These are phyloP conservation scores for Diospyros kaki DNA, from an alignment of 148 eudicot species.

Conservation along the genomic window DNA sequence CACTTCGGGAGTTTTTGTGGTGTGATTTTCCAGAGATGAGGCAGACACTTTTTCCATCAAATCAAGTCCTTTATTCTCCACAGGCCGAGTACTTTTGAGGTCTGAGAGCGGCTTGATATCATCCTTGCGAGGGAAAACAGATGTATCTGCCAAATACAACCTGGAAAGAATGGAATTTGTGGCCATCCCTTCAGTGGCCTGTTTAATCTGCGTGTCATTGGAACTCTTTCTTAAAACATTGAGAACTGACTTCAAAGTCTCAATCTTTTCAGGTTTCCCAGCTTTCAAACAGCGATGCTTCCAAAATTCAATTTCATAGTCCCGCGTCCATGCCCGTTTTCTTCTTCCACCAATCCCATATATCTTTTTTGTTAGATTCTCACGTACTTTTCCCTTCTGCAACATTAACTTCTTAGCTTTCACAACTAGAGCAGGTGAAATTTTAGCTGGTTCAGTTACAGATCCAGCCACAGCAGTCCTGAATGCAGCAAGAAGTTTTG, in stretches of 20 bases:
- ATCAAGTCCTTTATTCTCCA: conserved; percentile 22
- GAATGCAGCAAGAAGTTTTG: conserved; percentile 82
- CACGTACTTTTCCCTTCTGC: conserved; percentile 89
- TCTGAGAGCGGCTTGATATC: conserved; percentile 74
- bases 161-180: conserved; percentile 77
- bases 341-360: conserved; percentile 76
- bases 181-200: conserved; percentile 31
- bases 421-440: conserved; percentile 39
- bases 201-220: conserved; percentile 25
- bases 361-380: conserved; percentile 83
- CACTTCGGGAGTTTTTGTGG: conserved; percentile 15
- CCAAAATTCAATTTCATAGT: conserved; percentile 95
- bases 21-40: conserved; percentile 18
- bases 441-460: conserved; percentile 48
- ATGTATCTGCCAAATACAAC: conserved; percentile 82
- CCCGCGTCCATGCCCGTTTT: conserved; percentile 77
- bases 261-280: conserved; percentile 72
- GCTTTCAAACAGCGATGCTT: conserved; percentile 72
- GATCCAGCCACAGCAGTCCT: conserved; percentile 74
- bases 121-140: conserved; percentile 85
- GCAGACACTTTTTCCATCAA: conserved; percentile 26
- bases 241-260: conserved; percentile 77
- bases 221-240: conserved; percentile 50
- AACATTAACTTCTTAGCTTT: conserved; percentile 64
- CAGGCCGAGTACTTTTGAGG: conserved; percentile 36